Conservation (phyloP, 805 yeast species). For the Candida multigemmis region DNA sequence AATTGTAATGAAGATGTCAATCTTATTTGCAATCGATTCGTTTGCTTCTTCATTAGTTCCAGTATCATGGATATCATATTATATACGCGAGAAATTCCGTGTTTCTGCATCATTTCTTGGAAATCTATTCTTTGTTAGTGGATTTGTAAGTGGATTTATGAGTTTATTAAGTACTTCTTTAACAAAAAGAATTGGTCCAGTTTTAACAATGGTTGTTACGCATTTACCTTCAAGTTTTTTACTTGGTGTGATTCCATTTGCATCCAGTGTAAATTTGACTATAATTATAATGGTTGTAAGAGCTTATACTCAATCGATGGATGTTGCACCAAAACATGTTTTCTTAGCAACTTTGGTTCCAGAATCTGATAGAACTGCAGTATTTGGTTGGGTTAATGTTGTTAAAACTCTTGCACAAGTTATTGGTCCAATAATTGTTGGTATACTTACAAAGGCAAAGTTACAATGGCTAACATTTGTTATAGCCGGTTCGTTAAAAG, state of each 20-base stretch:
- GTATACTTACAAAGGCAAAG: constrained; percentile 23
- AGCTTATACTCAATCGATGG: constrained; percentile 37
- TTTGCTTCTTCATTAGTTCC: constrained; percentile 36
- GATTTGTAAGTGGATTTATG: constrained; percentile 27
- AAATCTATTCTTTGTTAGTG: constrained; percentile 27
- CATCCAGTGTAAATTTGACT: constrained; percentile 20
- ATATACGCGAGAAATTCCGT: constrained; percentile 26
- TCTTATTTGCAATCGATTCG: constrained; percentile 33
- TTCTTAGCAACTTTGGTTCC: constrained; percentile 33
- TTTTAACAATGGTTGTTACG: constrained; percentile 34
- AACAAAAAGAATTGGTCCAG: constrained; percentile 35
- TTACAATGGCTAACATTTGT: constrained; percentile 35
- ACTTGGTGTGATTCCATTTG: constrained; percentile 29
- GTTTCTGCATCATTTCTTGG: constrained; percentile 28
- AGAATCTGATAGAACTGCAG: constrained; percentile 32
- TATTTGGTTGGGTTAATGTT: constrained; percentile 36
- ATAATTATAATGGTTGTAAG: constrained; percentile 22
- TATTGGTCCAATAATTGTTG: constrained; percentile 35
- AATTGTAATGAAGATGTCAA: constrained; percentile 22
- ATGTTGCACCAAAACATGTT: constrained; percentile 39
- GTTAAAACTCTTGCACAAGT: constrained; percentile 32
- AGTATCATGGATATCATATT: constrained; percentile 38
- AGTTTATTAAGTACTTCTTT: constrained; percentile 34
- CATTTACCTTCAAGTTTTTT: constrained; percentile 36
- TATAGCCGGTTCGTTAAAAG: constrained; percentile 30